phyloP scores from a whole-genome alignment of 768 basidiomycete genomes.

The Leccinum rimulosum region DNA sequence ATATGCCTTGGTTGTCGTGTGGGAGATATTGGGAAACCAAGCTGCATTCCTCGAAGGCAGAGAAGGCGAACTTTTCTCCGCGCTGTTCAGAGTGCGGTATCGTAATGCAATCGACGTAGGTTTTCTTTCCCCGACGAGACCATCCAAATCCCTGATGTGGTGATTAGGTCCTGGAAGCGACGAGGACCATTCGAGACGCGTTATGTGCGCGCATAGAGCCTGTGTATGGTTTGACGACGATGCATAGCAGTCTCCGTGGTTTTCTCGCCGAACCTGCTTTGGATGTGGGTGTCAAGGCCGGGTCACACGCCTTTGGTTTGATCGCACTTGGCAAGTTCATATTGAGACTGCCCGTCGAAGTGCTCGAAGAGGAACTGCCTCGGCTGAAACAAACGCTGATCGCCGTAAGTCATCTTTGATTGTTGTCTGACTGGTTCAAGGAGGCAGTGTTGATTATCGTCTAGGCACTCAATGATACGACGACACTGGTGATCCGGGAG shows the following conservation, averaged over 20 bases:
- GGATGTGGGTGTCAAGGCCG: constrained; percentile 54
- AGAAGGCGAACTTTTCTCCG: constrained; percentile 73
- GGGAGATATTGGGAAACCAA: constrained; percentile 82
- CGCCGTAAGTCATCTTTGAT: constrained; percentile 45
- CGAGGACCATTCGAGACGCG: constrained; percentile 75
- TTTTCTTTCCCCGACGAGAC: not conserved
- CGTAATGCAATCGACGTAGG: constrained; percentile 69
- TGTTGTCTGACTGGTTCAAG: not conserved
- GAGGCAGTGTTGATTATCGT: not conserved
- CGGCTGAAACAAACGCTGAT: constrained; percentile 70
- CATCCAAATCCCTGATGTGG: not conserved
- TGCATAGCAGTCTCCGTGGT: constrained; percentile 67
- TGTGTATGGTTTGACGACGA: constrained; percentile 80
- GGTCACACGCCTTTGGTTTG: constrained; percentile 78
- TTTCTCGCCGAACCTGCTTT: constrained; percentile 58
- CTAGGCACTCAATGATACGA: constrained; percentile 68
- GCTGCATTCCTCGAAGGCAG: constrained; percentile 70
- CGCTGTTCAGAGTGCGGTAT: constrained; percentile 69
- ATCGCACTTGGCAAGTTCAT: constrained; percentile 83
- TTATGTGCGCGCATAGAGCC: constrained; percentile 73
- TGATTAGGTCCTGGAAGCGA: constrained; percentile 74
- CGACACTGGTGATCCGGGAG: constrained; percentile 78
- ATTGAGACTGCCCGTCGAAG: constrained; percentile 73
- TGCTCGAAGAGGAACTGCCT: constrained; percentile 85
- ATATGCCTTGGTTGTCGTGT: constrained; percentile 77